Percentiles rank a stretch among this genome's conserved stretches.
Evolutionary conservation across 2,329 filamentous ascomycete genomes (phyloP).

Genomic region (Fusarium staphyleae): DNA sequence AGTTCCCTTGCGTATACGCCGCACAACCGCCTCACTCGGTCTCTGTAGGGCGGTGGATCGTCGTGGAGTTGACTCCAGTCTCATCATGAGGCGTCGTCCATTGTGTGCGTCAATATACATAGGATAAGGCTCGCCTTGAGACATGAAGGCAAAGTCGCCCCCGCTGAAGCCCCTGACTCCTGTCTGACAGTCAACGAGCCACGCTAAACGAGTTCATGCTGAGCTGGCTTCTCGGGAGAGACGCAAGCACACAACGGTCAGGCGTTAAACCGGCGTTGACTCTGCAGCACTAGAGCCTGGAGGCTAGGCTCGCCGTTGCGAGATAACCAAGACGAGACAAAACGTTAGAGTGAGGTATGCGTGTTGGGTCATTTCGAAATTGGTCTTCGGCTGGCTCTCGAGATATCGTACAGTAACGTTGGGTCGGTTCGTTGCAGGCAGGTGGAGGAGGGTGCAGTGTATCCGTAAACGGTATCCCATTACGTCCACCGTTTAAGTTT

Average conservation of each 20-base stretch:
- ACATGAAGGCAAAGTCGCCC: constrained; percentile 12
- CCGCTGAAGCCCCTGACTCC: constrained; percentile 6
- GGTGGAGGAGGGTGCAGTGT: background rate
- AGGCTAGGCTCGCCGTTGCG: constrained; percentile 7
- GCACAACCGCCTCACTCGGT: constrained; percentile 23
- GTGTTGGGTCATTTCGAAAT: constrained; percentile 3
- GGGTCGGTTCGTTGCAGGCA: constrained; percentile 9
- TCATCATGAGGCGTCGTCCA: constrained; percentile 16
- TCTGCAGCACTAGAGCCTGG: constrained; percentile 21
- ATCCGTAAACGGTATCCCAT: constrained; percentile 2
- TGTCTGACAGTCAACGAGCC: constrained; percentile 9
- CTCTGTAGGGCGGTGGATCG: constrained; percentile 28
- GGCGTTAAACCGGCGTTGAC: constrained; percentile 22
- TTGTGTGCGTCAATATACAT: constrained; percentile 10
- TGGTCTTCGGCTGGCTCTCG: background rate
- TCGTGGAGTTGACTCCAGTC: constrained; percentile 27
- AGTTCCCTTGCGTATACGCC: constrained; percentile 36
- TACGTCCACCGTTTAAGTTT: constrained; percentile 10
- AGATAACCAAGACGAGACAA: constrained; percentile 26
- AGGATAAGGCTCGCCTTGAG: constrained; percentile 1
- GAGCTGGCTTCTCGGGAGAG: constrained; percentile 11
- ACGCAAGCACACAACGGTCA: constrained; percentile 35
- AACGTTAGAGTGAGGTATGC: constrained; percentile 2
- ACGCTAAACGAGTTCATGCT: constrained; percentile 14
- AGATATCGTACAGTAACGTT: constrained; percentile 1